Conservation (phyloP, 495 filamentous ascomycete species). For the Lepidopterella palustris region DNA sequence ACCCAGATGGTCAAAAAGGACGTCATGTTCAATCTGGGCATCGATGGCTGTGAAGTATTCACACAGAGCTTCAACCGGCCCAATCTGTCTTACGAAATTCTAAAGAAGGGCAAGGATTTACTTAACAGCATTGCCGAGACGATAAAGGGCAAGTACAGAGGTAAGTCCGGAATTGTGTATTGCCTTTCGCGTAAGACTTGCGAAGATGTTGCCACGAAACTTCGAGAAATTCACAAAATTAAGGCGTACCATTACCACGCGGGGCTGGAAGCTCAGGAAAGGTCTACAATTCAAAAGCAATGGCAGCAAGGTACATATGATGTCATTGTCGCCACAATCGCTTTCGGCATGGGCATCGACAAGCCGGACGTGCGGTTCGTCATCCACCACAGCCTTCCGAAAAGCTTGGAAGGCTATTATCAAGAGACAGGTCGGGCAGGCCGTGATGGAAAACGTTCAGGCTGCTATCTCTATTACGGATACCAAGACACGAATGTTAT, state of each 20-base stretch:
- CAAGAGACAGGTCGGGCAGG: constrained; percentile 95
- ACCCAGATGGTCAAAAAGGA: constrained; percentile 88
- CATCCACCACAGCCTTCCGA: constrained; percentile 84
- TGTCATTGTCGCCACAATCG: constrained; percentile 97
- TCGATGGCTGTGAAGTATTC: constrained; percentile 68
- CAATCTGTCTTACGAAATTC: constrained; percentile 83
- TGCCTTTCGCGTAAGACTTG: constrained; percentile 79
- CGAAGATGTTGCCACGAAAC: constrained; percentile 66
- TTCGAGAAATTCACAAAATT: constrained; percentile 55
- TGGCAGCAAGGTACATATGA: constrained; percentile 78
- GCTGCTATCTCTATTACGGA: constrained; percentile 82
- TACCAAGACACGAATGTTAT: constrained; percentile 62
- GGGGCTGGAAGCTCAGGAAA: constrained; percentile 56
- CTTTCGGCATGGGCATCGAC: constrained; percentile 98
- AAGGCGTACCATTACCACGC: constrained; percentile 84
- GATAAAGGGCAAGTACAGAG: constrained; percentile 58
- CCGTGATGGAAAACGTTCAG: constrained; percentile 77
- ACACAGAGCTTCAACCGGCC: constrained; percentile 90
- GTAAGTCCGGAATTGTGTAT: constrained; percentile 88
- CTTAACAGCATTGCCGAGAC: constrained; percentile 61
- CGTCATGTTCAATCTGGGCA: constrained; percentile 79
- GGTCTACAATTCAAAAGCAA: constrained; percentile 58
- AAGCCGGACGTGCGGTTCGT: constrained; percentile 94
- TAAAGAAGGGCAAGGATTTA: constrained; percentile 50
- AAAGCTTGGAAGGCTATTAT: constrained; percentile 96